phyloP scores from a whole-genome alignment of 2,329 filamentous ascomycete species.

The Torrubiellomyces zombiae region DNA sequence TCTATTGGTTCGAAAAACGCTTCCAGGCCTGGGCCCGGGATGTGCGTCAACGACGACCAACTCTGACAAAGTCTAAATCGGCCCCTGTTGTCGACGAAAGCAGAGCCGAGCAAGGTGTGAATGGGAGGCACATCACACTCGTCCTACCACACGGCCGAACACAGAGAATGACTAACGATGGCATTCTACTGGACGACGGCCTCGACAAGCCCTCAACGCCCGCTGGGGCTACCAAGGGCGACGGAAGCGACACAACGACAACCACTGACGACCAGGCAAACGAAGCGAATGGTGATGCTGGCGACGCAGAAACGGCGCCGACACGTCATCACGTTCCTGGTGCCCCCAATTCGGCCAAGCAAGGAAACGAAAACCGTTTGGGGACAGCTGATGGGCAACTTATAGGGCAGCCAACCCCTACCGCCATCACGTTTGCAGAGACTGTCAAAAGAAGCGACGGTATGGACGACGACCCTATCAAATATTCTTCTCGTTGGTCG shows the following conservation, averaged over 20 bases:
- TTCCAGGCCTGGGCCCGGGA: conserved; percentile 74
- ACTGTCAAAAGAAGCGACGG: conserved; percentile 45
- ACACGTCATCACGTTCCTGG: conserved; percentile 1
- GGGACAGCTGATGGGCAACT: conserved; percentile 1
- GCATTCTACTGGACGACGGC: conserved; percentile 30
- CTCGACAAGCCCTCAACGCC: conserved; percentile 14
- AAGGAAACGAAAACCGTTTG: not conserved
- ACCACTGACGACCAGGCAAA: conserved; percentile 12
- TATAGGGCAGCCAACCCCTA: conserved; percentile 8
- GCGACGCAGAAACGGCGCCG: no score
- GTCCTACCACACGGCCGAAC: conserved; percentile 39
- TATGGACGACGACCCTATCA: conserved; percentile 28
- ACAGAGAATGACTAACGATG: conserved; percentile 44
- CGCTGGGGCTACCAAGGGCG: conserved; percentile 8
- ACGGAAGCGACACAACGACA: conserved; percentile 22
- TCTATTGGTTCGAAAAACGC: conserved; percentile 97
- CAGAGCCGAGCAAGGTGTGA: conserved; percentile 45
- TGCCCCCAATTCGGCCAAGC: conserved; percentile 2
- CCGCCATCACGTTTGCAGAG: conserved; percentile 49
- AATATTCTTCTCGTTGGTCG: conserved; percentile 31
- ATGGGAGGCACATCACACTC: conserved; percentile 48
- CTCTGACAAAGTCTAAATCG: conserved; percentile 44
- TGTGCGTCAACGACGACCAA: conserved; percentile 47
- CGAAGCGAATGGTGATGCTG: no score
- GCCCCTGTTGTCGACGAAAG: conserved; percentile 25